Base-by-base conservation (phyloP, 2,329 filamentous ascomycete genomes). In the Anisogramma anomala region DNA sequence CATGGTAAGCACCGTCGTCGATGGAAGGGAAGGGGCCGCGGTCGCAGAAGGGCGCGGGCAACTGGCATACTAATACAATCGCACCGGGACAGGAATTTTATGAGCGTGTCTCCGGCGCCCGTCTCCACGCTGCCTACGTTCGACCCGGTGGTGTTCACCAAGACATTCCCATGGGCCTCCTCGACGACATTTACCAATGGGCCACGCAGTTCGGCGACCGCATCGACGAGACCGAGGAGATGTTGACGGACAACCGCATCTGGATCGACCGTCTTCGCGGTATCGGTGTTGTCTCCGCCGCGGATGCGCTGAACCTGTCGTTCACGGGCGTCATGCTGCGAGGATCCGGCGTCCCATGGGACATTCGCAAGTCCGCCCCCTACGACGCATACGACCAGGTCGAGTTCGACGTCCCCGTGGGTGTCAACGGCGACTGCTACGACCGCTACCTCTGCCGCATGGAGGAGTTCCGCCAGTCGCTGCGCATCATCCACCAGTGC, bases 121-220 rank as follows among this genome's bases (percentile, higher is more conserved):
- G 91, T 71, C 78, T 98, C 39, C 91, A 98, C 68, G 84, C 91
- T 46, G 91, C 91, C 55, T 98, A 98, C 61, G 83, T 98, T 55
- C 85, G 91, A 54, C 91, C 91, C 35, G 91, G 91, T 56, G 91
- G 91, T 66, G 91, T 98, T 42, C 85, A 87, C 57, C 88, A 96
- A 66, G 91, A 98, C 68, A 74, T 98, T 33, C 91, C 91, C 22
- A 58, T 94, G 46, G 91, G 91, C 51, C 79, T 98, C 33, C 79
- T 98, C 37, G 93, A 98, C 61, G 91, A 98, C 60, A 98, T 98
- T 58, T 96, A 98, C 70, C 89, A 96, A 67, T 98, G 91, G 91
- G 91, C 91, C 13, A 98, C 91, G 44, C 91, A 98, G 64, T 98
- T 98, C 57, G 84, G 87, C 56, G 91, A 98, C 69, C 87, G 91